Base-by-base conservation (phyloP, 305 asterid species). In the Rubia peregrina region DNA sequence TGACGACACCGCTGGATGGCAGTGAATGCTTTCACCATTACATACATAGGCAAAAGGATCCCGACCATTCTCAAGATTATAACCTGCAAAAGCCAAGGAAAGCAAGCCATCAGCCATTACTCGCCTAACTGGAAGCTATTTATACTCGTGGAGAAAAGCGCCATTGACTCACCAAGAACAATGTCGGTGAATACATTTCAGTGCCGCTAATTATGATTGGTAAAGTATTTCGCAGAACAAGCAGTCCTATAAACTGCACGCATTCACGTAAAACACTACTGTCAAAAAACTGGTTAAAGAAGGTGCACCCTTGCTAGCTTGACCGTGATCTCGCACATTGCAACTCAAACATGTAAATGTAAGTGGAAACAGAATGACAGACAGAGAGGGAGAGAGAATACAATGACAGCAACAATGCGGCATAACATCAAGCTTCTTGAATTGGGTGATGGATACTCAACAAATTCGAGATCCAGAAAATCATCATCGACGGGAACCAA, bases 351-450 rank as follows among this genome's bases (percentile, higher is more conserved):
- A n/a, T n/a, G n/a, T n/a, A n/a, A n/a, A n/a, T n/a, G n/a, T n/a
- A 30, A 1, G 3, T 30, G 1, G 33, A 30, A 30, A 11, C 8
- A 24, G 55, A 70, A 0, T 30, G 19, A 6, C 13, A 5, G 30
- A 26, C 57, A 48, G 56, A 71, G 73, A 26, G 57, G 41, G 60
- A 71, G 74, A 75, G 81, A 74, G 77, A 43, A 43, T 70, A 89
- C 96, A 55, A 84, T 88, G 71, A 83, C 82, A 73, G 92, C 91
- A 40, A 89, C 81, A n/a, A 88, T 30, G 36, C 90, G 92, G 74
- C 92, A 89, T 70, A 85, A 89, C 62, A 82, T 75, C 77, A 86
- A 64, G 85, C 85, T 85, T 83, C 85, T 82, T 49, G 95, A 76
- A 74, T 85, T 63, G 38, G 74, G 78, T n/a, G 48, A 67, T 48